Evolutionary conservation across 768 basidiomycete genomes (phyloP), one percentile per base, ranked within the genome.

Genomic region (Pulveroboletus ravenelii): DNA sequence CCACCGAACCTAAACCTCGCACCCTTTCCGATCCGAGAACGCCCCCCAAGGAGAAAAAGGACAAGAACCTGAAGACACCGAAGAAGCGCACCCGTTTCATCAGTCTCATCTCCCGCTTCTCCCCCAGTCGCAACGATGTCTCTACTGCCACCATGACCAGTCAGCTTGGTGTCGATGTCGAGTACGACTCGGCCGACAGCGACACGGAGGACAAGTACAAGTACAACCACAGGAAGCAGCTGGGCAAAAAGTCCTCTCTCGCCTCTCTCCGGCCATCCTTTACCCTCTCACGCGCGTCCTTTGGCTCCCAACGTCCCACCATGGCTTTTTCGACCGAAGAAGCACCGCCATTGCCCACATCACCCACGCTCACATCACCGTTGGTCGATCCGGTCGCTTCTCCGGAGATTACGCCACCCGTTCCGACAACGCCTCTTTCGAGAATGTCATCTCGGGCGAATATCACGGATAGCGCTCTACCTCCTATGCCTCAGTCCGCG

Each of bases 41-140:
- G 0, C 46, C 59, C 1, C 47, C 57, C 13, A 59, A 47, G 37
- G 45, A 44, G 1, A 68, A 60, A 35, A 67, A 57, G 18, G 45
- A 47, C 20, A 66, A 67, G 49, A 6, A 30, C 5, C 5, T 55
- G 9, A 69, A 68, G 45, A 56, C 59, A 0, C 65, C 66, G 10
- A 61, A 54, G 39, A 70, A 68, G 39, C 66, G 66, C 6, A n/a
- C 63, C 0, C 68, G 68, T 10, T 67, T 67, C 45, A 63, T 69
- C 32, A 66, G 59, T 40, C 61, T 67, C 37, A 66, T 67, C 9
- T 68, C 66, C 0, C 66, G 63, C 4, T 25, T 67, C 3, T 69
- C 67, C 2, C 67, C 66, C 0, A 55, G 65, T 23, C 67, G 68
- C n/a, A 32, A 18, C 13, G 66, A 69, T 4, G 6, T 41, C 5